Evolutionary conservation across 345 rosid genomes (phyloP).

Genomic region (Camelina neglecta): DNA sequence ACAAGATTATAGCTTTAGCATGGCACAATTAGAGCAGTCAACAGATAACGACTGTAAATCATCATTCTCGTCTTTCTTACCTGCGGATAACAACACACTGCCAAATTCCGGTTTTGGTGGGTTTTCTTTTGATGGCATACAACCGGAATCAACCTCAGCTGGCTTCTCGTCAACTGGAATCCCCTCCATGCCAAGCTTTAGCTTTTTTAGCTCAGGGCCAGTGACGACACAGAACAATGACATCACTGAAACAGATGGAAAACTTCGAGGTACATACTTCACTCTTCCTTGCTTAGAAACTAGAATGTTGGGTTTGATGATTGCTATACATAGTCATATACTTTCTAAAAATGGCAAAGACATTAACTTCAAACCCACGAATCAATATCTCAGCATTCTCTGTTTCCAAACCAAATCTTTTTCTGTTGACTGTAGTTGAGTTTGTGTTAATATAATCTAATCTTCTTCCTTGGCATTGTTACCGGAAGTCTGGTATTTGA

Average conservation of each 20-base stretch:
- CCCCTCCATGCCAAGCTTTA: slow-evolving; percentile 72
- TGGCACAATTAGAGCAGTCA: slow-evolving; percentile 44
- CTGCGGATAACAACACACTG: slow-evolving; percentile 41
- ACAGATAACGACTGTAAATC: slow-evolving; percentile 52
- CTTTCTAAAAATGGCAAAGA: slow-evolving; percentile 11
- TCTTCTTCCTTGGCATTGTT: too few species aligned
- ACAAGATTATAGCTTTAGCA: slow-evolving; percentile 68
- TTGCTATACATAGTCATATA: neutral
- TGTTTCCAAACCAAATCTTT: neutral
- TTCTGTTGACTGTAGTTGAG: neutral
- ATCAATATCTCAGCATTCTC: slow-evolving; percentile 19
- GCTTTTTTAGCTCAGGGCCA: slow-evolving; percentile 59
- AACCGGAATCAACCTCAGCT: slow-evolving; percentile 45
- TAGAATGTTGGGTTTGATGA: slow-evolving; percentile 11
- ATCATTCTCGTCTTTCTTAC: slow-evolving; percentile 62
- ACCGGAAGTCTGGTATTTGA: neutral
- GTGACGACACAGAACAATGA: slow-evolving; percentile 35
- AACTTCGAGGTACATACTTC: slow-evolving; percentile 49
- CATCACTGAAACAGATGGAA: slow-evolving; percentile 35
- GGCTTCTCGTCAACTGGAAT: slow-evolving; percentile 50
- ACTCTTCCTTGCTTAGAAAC: slow-evolving; percentile 12
- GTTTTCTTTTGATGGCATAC: slow-evolving; percentile 60
- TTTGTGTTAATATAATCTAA: slow-evolving; percentile 8
- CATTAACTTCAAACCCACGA: neutral
- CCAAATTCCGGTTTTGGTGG: slow-evolving; percentile 42